phyloP scores from a whole-genome alignment of 2,329 filamentous ascomycete genomes.

The Cladophialophora chaetospira region DNA sequence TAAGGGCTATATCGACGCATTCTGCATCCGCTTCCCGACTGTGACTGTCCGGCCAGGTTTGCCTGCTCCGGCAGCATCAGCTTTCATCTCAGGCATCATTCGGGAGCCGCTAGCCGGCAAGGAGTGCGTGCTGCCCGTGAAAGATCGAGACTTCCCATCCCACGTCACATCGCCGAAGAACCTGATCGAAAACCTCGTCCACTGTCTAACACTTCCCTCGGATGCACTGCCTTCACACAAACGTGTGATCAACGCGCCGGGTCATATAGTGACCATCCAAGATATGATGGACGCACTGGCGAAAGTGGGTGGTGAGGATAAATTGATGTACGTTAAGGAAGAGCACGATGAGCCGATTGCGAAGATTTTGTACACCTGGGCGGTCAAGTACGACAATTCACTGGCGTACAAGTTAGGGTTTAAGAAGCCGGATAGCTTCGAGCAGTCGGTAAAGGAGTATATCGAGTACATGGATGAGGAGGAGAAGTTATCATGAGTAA shows the following conservation, averaged over 20 bases:
- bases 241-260: conserved; percentile 61
- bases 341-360: conserved; percentile 54
- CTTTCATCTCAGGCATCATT: conserved; percentile 66
- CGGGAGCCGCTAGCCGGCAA: conserved; percentile 62
- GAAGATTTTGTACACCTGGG: conserved; percentile 59
- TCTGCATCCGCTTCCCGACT: conserved; percentile 62
- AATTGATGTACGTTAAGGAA: conserved; percentile 54
- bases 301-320: conserved; percentile 57
- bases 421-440: conserved; percentile 54
- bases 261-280: conserved; percentile 54
- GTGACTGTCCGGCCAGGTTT: conserved; percentile 63
- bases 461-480: conserved; percentile 41
- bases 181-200: conserved; percentile 56
- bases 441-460: conserved; percentile 60
- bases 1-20: conserved; percentile 59
- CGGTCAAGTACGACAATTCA: conserved; percentile 56
- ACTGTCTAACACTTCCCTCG: conserved; percentile 48
- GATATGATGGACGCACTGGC: conserved; percentile 60
- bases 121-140: conserved; percentile 55
- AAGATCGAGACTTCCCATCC: conserved; percentile 53
- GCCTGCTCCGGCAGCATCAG: conserved; percentile 63
- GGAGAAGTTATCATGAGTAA: conserved; percentile 10
- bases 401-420: conserved; percentile 56
- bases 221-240: conserved; percentile 47
- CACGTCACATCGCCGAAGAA: conserved; percentile 59